A percentile compares a stretch with the other conserved stretches of the same genome.
Evolutionary conservation across 2,329 filamentous ascomycete genomes (phyloP).

Genomic region (Furcasterigmium furcatum): DNA sequence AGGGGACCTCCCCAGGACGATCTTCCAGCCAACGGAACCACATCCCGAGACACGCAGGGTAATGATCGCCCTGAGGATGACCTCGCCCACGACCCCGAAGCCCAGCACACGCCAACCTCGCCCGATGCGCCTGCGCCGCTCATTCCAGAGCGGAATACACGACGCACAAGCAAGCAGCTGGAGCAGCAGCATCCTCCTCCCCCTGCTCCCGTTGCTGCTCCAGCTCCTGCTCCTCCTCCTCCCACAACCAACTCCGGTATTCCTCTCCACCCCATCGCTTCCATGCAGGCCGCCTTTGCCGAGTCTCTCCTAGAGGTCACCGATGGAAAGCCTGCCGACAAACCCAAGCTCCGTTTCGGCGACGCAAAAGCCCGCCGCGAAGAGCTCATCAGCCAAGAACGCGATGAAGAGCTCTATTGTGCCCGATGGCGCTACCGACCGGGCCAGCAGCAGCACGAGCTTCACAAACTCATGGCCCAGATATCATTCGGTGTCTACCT

Average conservation of each 20-base stretch:
- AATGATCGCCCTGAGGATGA: constrained; percentile 3
- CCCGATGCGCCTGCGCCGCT: constrained; percentile 4
- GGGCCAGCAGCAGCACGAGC: constrained; percentile 77
- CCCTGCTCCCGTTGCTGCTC: neutral
- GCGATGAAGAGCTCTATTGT: constrained; percentile 68
- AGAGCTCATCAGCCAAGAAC: constrained; percentile 63
- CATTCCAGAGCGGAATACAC: constrained; percentile 8
- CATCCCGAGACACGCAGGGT: neutral
- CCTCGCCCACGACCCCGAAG: constrained; percentile 1
- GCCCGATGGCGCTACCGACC: constrained; percentile 73
- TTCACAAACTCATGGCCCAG: constrained; percentile 87
- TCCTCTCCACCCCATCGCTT: constrained; percentile 64
- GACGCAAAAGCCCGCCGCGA: constrained; percentile 62
- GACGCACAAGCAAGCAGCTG: constrained; percentile 8
- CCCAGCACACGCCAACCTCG: constrained; percentile 11
- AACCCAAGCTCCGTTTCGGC: constrained; percentile 50
- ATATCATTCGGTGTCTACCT: constrained; percentile 93
- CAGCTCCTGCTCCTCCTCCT: neutral
- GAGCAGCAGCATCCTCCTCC: neutral
- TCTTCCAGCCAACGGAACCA: neutral
- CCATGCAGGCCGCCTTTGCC: constrained; percentile 78
- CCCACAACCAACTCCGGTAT: constrained; percentile 15
- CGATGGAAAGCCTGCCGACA: constrained; percentile 36
- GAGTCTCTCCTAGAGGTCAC: constrained; percentile 76
- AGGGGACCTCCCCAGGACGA: too few relatives aligned